These are phyloP conservation scores for Pterulicium gracile DNA, from an alignment of 1,284 basidiomycete species.

Conservation along the genomic window DNA sequence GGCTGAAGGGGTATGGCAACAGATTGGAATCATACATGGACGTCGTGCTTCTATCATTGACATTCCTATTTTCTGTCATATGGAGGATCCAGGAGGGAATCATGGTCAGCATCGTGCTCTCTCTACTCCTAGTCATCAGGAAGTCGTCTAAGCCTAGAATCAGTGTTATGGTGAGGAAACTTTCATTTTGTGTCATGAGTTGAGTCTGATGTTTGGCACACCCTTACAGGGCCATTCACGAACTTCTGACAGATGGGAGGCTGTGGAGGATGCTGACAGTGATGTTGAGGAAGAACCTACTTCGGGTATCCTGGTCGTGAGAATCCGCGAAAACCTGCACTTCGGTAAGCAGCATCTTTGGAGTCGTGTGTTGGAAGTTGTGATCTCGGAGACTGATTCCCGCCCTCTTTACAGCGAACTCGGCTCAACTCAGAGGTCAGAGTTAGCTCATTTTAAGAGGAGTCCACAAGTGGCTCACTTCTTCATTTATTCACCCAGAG, in stretches of 20 bases:
- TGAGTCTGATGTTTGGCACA: slow-evolving; percentile 15
- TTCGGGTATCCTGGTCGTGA: slow-evolving; percentile 59
- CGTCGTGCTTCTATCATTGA: slow-evolving; percentile 72
- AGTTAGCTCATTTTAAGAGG: background rate
- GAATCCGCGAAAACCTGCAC: slow-evolving; percentile 60
- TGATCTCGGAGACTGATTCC: background rate
- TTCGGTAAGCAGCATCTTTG: slow-evolving; percentile 41
- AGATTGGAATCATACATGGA: slow-evolving; percentile 88
- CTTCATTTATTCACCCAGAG: background rate
- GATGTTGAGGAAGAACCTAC: slow-evolving; percentile 45
- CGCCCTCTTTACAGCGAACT: background rate
- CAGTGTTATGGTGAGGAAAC: slow-evolving; percentile 42
- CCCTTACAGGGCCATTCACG: background rate
- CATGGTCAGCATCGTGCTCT: slow-evolving; percentile 74
- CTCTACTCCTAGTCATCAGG: slow-evolving; percentile 79
- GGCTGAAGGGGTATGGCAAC: no score
- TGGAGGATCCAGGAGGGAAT: slow-evolving; percentile 82
- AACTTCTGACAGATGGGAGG: background rate
- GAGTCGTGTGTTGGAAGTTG: no score
- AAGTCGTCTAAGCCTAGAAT: slow-evolving; percentile 56
- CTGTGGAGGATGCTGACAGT: slow-evolving; percentile 32
- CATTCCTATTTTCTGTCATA: slow-evolving; percentile 73
- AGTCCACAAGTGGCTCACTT: background rate
- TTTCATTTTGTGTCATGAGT: background rate
- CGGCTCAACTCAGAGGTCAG: background rate